Evolutionary conservation across 2,329 filamentous ascomycete species (phyloP).

Genomic region (Cercospora citrullina): DNA sequence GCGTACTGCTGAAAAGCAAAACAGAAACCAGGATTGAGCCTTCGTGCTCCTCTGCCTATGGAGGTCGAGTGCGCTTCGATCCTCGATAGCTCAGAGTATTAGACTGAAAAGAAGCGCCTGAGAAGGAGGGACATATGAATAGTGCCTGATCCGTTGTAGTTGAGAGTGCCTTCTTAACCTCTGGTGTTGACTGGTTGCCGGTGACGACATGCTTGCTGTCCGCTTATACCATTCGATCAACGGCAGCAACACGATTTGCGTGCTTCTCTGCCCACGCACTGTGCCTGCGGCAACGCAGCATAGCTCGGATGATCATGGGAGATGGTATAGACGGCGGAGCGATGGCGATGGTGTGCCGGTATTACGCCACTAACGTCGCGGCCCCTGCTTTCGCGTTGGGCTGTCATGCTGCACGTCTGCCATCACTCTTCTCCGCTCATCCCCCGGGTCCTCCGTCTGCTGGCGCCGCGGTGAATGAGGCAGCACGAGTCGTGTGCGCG

Average conservation of each 20-base stretch:
- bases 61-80: no score
- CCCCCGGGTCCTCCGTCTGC: not conserved
- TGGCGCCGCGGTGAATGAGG: not conserved
- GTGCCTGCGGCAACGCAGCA: not conserved
- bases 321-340: not conserved
- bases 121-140: no score
- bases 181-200: no score
- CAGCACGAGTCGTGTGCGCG: not conserved
- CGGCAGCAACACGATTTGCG: not conserved
- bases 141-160: no score
- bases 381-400: not conserved
- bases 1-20: no score
- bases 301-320: not conserved
- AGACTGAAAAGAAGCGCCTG: no score
- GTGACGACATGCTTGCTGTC: no score
- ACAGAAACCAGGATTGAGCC: no score
- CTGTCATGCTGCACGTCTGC: not conserved
- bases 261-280: not conserved
- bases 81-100: no score
- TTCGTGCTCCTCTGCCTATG: no score
- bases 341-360: not conserved
- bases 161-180: no score
- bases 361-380: slow-evolving; percentile 3
- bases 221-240: not conserved
- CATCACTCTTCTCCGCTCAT: not conserved